Evolutionary conservation across 345 rosid genomes (phyloP), one percentile per base, ranked within the genome.

Genomic region (Populus ilicifolia): DNA sequence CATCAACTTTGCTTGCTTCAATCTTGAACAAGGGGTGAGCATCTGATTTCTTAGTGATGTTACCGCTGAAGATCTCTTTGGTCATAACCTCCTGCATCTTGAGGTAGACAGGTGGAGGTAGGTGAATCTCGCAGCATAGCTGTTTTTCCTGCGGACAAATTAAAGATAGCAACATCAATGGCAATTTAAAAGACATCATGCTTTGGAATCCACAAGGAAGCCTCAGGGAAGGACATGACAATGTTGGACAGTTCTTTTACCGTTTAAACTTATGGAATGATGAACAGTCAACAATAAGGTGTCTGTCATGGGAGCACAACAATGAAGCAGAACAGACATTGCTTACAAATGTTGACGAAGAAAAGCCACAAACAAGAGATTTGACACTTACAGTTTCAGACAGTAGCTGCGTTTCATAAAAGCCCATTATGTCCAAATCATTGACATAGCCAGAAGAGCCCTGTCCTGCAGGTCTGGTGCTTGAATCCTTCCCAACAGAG

Each of bases 61-160:
- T 93, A 66, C 98, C 97, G 41, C 82, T 86, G 82, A 96, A 91
- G 76, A 96, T 88, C 82, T 92, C 93, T 75, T 86, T 80, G 3
- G 97, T 84, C 79, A 93, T 90, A 25, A 90, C 85, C 81, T 96
- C 97, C 77, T 86, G 98, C 95, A 96, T 93, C 80, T 83, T 89
- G 21, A 96, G 94, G 84, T 92, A 96, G 6, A 88, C 81, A 2
- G 96, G 92, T 6, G 98, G 92, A 38, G 93, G 87, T 71, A 96
- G 70, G 86, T 90, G 88, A 41, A 84, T 84, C 83, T 93, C 99
- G 1, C 80, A 77, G 80, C 98, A 96, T 4, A 93, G 83, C 64
- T 89, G 91, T 85, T 92, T 96, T 91, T 96, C 98, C 98, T 96
- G 95, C 83, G 78, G 77, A 71, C 35, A 39, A 75, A 79, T 30